Evolutionary conservation across 148 eudicot genomes (phyloP), one percentile per base, ranked within the genome.

Genomic region (Arctostaphylos glauca): DNA sequence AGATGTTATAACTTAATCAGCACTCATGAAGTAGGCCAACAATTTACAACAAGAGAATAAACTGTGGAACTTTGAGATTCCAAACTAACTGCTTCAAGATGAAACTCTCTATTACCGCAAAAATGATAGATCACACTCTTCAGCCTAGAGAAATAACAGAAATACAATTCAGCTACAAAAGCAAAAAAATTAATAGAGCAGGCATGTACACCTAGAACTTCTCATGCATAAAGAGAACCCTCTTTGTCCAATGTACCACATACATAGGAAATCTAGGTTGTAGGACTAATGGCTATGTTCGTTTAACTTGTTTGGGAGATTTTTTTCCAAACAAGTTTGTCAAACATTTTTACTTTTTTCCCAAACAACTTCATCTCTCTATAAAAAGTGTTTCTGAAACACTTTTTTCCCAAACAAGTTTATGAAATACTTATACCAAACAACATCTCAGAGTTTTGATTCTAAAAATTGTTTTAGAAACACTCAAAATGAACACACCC

Each of bases 51-150:
- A 60, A 50, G 53, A 78, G 46, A 50, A 75, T 31, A 21, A 74
- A 67, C 0, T 31, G 43, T 31, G 52, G 12, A 81, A 31, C 80
- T n/a, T 78, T 44, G 19, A 78, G 59, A 49, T 76, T 82, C 77
- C 50, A 59, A 74, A 87, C 86, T 64, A 84, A 95, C 98, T 97
- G 72, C 94, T 96, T 88, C 99, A 59, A 96, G 91, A 73, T 97
- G 95, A 84, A 94, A 96, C 50, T 90, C 94, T 83, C 83, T 86
- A 77, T 90, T 94, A 66, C 94, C 93, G 72, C 92, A 92, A 59
- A 94, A 94, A 86, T 91, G 90, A 85, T 93, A 84, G 58, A 94
- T 94, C 83, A 96, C 97, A 76, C 90, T 96, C 90, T 91, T 96
- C 87, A 96, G 83, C 91, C 98, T 95, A 77, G 56, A 43, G 25